phyloP scores from a whole-genome alignment of 176 grass and related monocot species.

The Ampelocalamus luodianensis region DNA sequence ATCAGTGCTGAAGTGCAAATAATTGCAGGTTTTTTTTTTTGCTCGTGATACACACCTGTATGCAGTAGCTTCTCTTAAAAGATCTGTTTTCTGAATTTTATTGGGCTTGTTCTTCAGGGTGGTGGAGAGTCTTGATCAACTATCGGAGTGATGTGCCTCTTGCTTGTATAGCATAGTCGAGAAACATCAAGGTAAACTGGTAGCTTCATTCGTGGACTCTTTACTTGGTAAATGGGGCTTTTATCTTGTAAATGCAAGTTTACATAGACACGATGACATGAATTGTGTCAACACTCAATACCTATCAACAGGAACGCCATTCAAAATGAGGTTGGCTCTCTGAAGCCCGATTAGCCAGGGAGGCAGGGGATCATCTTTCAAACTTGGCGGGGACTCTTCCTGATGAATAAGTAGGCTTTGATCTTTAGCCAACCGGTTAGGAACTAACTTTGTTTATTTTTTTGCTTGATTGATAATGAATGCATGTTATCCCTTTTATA shows the following conservation, averaged over 20 bases:
- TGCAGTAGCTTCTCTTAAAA: background rate
- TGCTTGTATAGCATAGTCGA: slow-evolving; percentile 67
- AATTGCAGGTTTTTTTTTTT: background rate
- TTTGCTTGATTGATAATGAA: too few species aligned
- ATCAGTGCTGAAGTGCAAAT: slow-evolving; percentile 4
- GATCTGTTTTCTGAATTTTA: background rate
- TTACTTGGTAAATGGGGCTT: background rate
- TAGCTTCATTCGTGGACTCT: slow-evolving; percentile 11
- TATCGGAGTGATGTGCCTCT: slow-evolving; percentile 75
- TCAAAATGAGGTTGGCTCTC: background rate
- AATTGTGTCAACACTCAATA: background rate
- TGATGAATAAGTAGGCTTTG: too few species aligned
- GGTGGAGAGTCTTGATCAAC: slow-evolving; percentile 85
- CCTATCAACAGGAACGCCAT: background rate
- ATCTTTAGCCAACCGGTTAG: too few species aligned
- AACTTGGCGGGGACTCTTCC: too few species aligned
- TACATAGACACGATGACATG: background rate
- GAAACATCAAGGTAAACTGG: slow-evolving; percentile 73
- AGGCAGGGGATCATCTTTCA: too few species aligned
- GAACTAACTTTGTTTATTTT: too few species aligned
- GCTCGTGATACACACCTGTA: background rate
- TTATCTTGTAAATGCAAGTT: slow-evolving; percentile 1
- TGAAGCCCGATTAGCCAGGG: too few species aligned
- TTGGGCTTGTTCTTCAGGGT: slow-evolving; percentile 55
- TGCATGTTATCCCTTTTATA: too few species aligned